phyloP scores from a whole-genome alignment of 768 basidiomycete species.

The Chalciporus piperatus region DNA sequence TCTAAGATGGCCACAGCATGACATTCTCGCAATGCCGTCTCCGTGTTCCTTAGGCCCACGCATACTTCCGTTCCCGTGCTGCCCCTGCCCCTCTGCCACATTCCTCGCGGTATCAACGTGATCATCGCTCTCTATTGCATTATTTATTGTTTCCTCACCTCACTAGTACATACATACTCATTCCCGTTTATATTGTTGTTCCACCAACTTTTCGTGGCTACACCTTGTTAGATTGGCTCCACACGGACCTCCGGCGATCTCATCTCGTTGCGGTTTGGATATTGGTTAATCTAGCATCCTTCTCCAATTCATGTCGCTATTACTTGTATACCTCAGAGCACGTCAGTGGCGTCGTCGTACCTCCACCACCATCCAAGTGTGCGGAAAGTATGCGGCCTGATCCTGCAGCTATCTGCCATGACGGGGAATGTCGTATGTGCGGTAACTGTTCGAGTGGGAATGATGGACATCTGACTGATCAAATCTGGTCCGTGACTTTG shows the following conservation, averaged over 20 bases:
- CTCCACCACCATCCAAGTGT: too few species aligned
- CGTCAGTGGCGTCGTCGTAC: too few species aligned
- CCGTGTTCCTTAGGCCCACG: neutral
- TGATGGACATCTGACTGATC: too few species aligned
- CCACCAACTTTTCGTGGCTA: neutral
- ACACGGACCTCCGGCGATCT: neutral
- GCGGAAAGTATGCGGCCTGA: too few species aligned
- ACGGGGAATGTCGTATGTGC: too few species aligned
- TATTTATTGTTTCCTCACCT: slow-evolving; percentile 27
- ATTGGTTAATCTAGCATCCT: slow-evolving; percentile 16
- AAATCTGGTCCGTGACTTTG: too few species aligned
- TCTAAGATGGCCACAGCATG: slow-evolving; percentile 83
- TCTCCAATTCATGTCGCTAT: neutral
- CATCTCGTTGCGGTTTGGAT: slow-evolving; percentile 14
- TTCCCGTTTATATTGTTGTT: slow-evolving; percentile 6
- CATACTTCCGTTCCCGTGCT: neutral
- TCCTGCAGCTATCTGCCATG: too few species aligned
- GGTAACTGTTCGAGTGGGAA: too few species aligned
- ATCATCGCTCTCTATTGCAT: slow-evolving; percentile 19
- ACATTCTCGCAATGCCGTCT: slow-evolving; percentile 18
- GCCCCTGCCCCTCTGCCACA: slow-evolving; percentile 4
- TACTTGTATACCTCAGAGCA: too few species aligned
- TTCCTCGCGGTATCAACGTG: slow-evolving; percentile 18
- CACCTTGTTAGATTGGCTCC: slow-evolving; percentile 15
- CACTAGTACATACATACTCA: slow-evolving; percentile 18